Evolutionary conservation across 1,284 basidiomycete species (phyloP), one percentile per base, ranked within the genome.

Genomic region (Salmacisia buchloeana): DNA sequence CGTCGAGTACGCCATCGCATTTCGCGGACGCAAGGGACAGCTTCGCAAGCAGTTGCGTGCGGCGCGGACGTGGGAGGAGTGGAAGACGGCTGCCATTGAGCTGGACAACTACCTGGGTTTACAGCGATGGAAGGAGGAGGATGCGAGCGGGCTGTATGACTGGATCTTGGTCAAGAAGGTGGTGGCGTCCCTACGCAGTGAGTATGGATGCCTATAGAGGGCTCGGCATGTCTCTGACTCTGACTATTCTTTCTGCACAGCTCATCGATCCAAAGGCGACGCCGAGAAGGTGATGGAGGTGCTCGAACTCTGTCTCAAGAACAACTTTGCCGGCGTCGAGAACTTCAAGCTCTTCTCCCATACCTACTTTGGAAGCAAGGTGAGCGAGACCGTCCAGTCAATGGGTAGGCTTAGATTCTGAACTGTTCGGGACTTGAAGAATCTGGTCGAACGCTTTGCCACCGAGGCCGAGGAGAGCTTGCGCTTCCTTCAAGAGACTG

Each of bases 281-380:
- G 89, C 63, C 81, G 89, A 69, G 83, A 88, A 78, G 86, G 84
- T 79, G 86, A 88, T 96, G 57, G 85, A 94, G 62, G 91, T 97
- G 0, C 82, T 99, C 36, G 92, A 96, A 73, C 90, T 93, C 1
- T 97, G 92, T 74, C 85, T 97, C 49, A 85, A 93, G 62, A 87
- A 88, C 59, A 97, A 97, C 81, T 99, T 97, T 83, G 96, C 91
- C 9, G 96, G 92, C 0, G 88, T 92, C 0, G 94, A 97, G 81
- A 92, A 90, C 58, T 82, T 89, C 64, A 88, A 91, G 73, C 82
- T 97, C 61, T 97, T 97, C 78, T 92, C 90, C 79, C 90, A 80
- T 92, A 84, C 91, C 88, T 76, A 77, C 83, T 75, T 67, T 25
- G 74, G 73, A 35, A 74, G 75, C n/a, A 78, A 78, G 66, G 49